Evolutionary conservation across 169 alveolate species (phyloP).

Genomic region (Plasmodium vinckei): DNA sequence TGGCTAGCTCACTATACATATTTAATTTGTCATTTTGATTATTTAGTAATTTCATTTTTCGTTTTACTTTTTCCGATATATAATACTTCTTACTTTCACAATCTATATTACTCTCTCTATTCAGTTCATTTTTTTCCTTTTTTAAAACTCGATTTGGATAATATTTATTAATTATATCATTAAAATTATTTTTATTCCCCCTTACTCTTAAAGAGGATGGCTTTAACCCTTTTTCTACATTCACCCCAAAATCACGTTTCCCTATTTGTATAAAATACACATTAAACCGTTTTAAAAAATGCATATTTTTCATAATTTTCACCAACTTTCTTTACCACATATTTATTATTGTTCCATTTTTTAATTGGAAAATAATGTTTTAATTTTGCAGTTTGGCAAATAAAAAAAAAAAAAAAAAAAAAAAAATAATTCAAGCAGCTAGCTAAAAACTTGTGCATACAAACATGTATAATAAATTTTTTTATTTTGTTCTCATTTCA

Average conservation of each 20-base stretch:
- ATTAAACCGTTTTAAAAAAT: background rate
- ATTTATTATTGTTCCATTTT: too few relatives aligned
- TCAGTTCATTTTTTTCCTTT: background rate
- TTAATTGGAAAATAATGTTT: too few relatives aligned
- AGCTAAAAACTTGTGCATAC: background rate
- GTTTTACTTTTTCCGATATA: background rate
- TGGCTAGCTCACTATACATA: background rate
- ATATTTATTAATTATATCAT: conserved; percentile 57
- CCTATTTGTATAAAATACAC: conserved; percentile 4
- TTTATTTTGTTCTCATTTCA: background rate
- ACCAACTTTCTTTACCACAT: background rate
- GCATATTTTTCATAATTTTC: conserved; percentile 7
- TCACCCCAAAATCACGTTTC: conserved; percentile 14
- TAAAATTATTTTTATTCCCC: conserved; percentile 48
- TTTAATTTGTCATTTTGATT: background rate
- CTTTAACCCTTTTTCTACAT: conserved; percentile 20
- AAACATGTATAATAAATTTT: background rate
- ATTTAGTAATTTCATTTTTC: background rate
- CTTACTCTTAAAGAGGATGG: conserved; percentile 44
- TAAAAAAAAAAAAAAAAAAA: background rate
- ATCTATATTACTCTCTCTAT: too few relatives aligned
- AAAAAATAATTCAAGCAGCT: background rate
- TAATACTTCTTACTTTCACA: background rate
- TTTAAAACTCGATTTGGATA: conserved; percentile 34
- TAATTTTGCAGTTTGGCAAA: too few relatives aligned